Evolutionary conservation across 805 yeast genomes (phyloP), one percentile per base, ranked within the genome.

Genomic region (Spathaspora hagerdaliae): DNA sequence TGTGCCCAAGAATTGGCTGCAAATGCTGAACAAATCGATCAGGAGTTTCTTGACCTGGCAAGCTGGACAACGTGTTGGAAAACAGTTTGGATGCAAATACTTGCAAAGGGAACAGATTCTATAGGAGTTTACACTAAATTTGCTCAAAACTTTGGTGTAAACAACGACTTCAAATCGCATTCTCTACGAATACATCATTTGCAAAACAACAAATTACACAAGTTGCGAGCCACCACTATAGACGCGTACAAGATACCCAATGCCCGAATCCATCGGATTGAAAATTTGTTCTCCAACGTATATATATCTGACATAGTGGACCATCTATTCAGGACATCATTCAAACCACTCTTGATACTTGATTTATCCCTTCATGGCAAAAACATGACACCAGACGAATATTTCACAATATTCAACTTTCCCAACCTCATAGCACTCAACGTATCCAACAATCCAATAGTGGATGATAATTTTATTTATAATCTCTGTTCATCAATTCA

Each of bases 261-360:
- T 8, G 38, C 45, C 11, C 32, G 39, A 15, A 46, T 38, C 24
- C 73, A 71, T 55, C 50, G 76, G 35, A 41, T 71, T 26, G 75
- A 71, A 38, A 68, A 61, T 39, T 35, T 71, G 6, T 69, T 64
- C 45, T 49, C 56, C 19, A 69, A 70, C 46, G 52, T 65, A 9
- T 46, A 52, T 15, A 36, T 68, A 4, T 24, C 36, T 14, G 64
- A 62, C 13, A 39, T 70, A 4, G 51, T 49, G 2, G 12, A 41
- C 7, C 53, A 54, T 35, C 41, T 66, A 14, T 52, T 50, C 34
- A 43, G 45, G 24, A 19, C 24, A 19, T 19, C 24, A 10, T 41
- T 61, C n/a, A 32, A 44, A 12, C 63, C 54, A 33, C 51, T 47
- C 48, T 48, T 62, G 3, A 41, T 65, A 31, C 50, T 67, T 12